Percentiles rank a stretch among this genome's conserved stretches.
These are phyloP conservation scores for Larix kaempferi DNA, from an alignment of 75 land plant species.

Conservation along the genomic window DNA sequence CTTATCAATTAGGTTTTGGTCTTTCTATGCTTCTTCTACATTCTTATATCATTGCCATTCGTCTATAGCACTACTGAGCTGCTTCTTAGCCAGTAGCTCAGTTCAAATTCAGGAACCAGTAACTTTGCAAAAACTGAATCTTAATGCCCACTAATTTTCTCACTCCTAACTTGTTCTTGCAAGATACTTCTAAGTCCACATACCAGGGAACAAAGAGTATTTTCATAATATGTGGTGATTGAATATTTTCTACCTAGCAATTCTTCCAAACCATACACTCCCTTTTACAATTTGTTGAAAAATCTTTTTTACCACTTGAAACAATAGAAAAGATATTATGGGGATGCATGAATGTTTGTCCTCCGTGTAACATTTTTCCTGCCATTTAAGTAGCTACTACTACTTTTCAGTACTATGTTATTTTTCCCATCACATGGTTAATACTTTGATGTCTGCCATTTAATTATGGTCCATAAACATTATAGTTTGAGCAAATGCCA, in stretches of 20 bases:
- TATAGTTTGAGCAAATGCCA: too few species aligned
- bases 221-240: too few species aligned
- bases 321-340: too few species aligned
- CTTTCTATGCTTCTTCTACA: too few species aligned
- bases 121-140: slow-evolving; percentile 1
- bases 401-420: not conserved
- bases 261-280: not conserved
- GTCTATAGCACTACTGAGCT: too few species aligned
- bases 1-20: too few species aligned
- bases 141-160: not conserved
- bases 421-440: too few species aligned
- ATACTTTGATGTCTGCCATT: not conserved
- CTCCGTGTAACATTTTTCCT: not conserved
- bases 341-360: not conserved
- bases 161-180: not conserved
- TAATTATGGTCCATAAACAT: not conserved
- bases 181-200: not conserved
- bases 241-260: not conserved
- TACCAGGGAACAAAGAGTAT: not conserved
- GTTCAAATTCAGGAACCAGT: not conserved
- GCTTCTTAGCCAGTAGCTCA: too few species aligned
- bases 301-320: too few species aligned
- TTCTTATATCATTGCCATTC: too few species aligned
- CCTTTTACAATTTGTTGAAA: not conserved
- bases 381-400: not conserved